Base-by-base conservation (phyloP, 768 basidiomycete genomes). In the Xerocomus spinulosus region DNA sequence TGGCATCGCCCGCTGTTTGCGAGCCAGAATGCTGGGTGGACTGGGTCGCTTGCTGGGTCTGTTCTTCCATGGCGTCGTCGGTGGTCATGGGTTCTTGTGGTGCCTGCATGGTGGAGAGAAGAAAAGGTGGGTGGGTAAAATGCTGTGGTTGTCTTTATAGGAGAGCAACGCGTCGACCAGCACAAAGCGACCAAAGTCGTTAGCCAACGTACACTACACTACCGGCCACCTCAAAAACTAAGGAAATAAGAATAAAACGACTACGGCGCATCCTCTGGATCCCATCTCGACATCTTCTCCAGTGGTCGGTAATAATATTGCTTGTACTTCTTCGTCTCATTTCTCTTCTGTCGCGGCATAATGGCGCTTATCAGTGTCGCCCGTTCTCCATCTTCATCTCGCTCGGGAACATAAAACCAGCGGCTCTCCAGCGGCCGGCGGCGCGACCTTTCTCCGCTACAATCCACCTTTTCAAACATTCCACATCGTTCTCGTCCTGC, bases 291-390 rank as follows among this genome's bases (percentile, higher is more conserved):
- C 20, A 84, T 81, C 68, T 85, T 88, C 25, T 70, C 82, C 50
- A 90, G 66, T 9, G 87, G 87, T 24, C 75, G 74, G 69, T 82
- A 90, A 67, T 90, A 91, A 68, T 91, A 91, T 63, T 87, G 84
- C 64, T 90, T 90, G 52, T 83, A 85, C 68, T 87, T 84, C 75
- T 84, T 88, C 63, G 86, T 90, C 67, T 80, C 85, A 39, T 69
- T 81, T 45, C 87, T 70, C 68, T 88, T 90, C 46, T 74, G 84
- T 13, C 84, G 78, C 2, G 85, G 85, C 85, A 87, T 86, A 73
- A 87, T 80, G 51, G 79, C 81, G 58, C 72, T 66, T 47, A 89
- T 77, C 50, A 87, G 64, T 54, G 70, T 63, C 25, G 85, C 85
- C n/a, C 86, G 74, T 47, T 87, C 86, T 54, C 72, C 71, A 60